phyloP scores from a whole-genome alignment of 2,329 filamentous ascomycete species.

The Fusarium sp. region DNA sequence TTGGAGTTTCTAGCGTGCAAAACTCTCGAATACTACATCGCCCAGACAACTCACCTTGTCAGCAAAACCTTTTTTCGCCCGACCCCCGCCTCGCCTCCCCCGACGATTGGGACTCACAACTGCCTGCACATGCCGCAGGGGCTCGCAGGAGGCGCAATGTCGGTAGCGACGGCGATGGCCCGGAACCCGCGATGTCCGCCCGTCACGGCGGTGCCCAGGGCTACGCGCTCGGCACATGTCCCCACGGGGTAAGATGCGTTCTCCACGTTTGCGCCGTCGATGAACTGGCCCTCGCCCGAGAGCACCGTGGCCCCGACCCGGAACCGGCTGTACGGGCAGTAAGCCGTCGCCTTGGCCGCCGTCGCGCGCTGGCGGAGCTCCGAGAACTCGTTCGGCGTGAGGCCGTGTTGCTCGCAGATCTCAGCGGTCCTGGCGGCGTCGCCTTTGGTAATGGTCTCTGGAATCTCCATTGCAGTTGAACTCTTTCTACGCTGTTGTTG shows the following conservation, averaged over 20 bases:
- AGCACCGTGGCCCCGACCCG: slow-evolving; percentile 86
- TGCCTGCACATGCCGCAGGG: slow-evolving; percentile 98
- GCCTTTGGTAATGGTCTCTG: slow-evolving; percentile 40
- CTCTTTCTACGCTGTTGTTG: not conserved
- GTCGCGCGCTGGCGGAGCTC: slow-evolving; percentile 68
- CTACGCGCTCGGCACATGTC: slow-evolving; percentile 95
- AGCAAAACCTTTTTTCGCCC: slow-evolving; percentile 10
- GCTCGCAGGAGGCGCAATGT: slow-evolving; percentile 71
- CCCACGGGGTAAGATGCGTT: slow-evolving; percentile 93
- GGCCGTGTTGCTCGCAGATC: slow-evolving; percentile 49
- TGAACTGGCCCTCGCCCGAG: slow-evolving; percentile 52
- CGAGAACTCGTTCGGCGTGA: slow-evolving; percentile 70
- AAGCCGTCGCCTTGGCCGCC: slow-evolving; percentile 78
- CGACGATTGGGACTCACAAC: slow-evolving; percentile 67
- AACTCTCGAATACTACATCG: slow-evolving; percentile 75
- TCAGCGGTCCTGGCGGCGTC: slow-evolving; percentile 43
- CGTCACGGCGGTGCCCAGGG: slow-evolving; percentile 79
- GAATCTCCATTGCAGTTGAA: slow-evolving; percentile 27
- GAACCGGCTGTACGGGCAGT: slow-evolving; percentile 94
- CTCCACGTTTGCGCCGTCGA: slow-evolving; percentile 83
- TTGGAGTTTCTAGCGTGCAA: slow-evolving; percentile 70
- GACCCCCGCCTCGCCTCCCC: not conserved
- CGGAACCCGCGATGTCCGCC: slow-evolving; percentile 66
- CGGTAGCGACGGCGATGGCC: slow-evolving; percentile 85
- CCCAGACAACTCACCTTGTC: slow-evolving; percentile 21